Percentiles rank a stretch among this genome's conserved stretches.
phyloP scores from a whole-genome alignment of 2,329 filamentous ascomycete species.

The Alternaria hordeiaustralica region DNA sequence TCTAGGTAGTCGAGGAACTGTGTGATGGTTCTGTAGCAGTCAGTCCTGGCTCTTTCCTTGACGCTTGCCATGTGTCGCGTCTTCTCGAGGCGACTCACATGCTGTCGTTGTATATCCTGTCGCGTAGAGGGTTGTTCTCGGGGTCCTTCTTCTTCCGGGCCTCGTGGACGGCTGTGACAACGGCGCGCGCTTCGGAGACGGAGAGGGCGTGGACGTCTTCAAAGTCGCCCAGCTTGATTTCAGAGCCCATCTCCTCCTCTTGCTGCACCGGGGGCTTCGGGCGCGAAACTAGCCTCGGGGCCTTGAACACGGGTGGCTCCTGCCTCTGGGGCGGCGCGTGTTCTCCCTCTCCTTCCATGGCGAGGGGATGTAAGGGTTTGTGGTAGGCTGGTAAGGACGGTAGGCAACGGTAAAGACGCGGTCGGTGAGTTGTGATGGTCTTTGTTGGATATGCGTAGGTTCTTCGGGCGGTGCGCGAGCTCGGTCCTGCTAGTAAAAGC shows the following conservation, averaged over 20 bases:
- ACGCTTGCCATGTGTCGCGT: neutral
- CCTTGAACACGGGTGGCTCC: constrained; percentile 35
- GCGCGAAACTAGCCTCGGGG: constrained; percentile 45
- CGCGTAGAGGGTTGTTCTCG: constrained; percentile 72
- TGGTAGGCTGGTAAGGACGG: neutral
- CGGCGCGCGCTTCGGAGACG: constrained; percentile 86
- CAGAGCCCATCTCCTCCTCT: constrained; percentile 85
- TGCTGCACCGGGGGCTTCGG: constrained; percentile 70
- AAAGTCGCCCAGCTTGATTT: constrained; percentile 91
- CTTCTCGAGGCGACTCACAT: constrained; percentile 34
- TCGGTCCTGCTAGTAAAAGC: constrained; percentile 3
- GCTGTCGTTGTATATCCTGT: constrained; percentile 70
- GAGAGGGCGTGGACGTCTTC: constrained; percentile 90
- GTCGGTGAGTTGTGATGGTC: neutral
- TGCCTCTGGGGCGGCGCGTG: constrained; percentile 20
- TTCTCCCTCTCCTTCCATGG: constrained; percentile 43
- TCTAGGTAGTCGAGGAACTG: constrained; percentile 94
- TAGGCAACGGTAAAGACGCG: neutral
- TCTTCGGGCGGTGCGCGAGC: neutral
- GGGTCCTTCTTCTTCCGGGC: constrained; percentile 75
- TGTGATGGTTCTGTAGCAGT: constrained; percentile 69
- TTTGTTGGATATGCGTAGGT: constrained; percentile 4
- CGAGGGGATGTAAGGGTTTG: neutral
- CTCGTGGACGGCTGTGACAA: constrained; percentile 87
- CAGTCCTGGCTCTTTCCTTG: constrained; percentile 11